phyloP scores from a whole-genome alignment of 768 basidiomycete genomes.

The Psilocybe sp. region DNA sequence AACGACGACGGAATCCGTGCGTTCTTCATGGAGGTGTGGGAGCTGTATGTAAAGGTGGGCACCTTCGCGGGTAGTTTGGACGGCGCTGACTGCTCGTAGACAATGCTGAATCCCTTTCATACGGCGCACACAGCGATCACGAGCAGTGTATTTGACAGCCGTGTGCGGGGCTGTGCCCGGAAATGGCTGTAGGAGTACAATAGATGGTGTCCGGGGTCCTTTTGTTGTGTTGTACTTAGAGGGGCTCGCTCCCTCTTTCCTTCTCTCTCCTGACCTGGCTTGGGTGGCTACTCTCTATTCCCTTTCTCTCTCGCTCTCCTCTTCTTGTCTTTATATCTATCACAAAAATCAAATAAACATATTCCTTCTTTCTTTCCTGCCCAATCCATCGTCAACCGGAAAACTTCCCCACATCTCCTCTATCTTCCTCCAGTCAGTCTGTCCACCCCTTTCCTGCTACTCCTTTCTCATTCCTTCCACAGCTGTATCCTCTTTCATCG shows the following conservation, averaged over 20 bases:
- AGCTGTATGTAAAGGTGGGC: slow-evolving; percentile 89
- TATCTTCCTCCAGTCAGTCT: slow-evolving; percentile 15
- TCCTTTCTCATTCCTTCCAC: slow-evolving; percentile 12
- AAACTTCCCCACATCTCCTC: slow-evolving; percentile 15
- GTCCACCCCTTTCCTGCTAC: slow-evolving; percentile 12
- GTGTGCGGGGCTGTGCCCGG: slow-evolving; percentile 84
- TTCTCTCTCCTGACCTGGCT: slow-evolving; percentile 33
- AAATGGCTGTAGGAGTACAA: slow-evolving; percentile 56
- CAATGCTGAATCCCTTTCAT: slow-evolving; percentile 94
- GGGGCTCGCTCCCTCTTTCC: slow-evolving; percentile 29
- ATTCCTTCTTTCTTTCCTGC: slow-evolving; percentile 22
- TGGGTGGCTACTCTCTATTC: slow-evolving; percentile 29
- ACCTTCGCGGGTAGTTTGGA: slow-evolving; percentile 1
- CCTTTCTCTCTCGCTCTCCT: slow-evolving; percentile 29
- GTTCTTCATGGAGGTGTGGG: slow-evolving; percentile 97
- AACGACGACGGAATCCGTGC: slow-evolving; percentile 94
- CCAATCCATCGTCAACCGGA: slow-evolving; percentile 19
- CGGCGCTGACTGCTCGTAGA: slow-evolving; percentile 40
- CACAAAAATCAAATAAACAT: slow-evolving; percentile 20
- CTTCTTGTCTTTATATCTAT: slow-evolving; percentile 24
- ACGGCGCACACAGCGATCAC: slow-evolving; percentile 83
- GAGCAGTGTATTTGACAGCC: slow-evolving; percentile 76
- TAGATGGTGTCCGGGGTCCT: slow-evolving; percentile 24
- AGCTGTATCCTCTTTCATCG: slow-evolving; percentile 32
- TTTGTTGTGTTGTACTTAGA: slow-evolving; percentile 18